phyloP scores from a whole-genome alignment of 2,329 filamentous ascomycete species.

The Westerdykella sp. region DNA sequence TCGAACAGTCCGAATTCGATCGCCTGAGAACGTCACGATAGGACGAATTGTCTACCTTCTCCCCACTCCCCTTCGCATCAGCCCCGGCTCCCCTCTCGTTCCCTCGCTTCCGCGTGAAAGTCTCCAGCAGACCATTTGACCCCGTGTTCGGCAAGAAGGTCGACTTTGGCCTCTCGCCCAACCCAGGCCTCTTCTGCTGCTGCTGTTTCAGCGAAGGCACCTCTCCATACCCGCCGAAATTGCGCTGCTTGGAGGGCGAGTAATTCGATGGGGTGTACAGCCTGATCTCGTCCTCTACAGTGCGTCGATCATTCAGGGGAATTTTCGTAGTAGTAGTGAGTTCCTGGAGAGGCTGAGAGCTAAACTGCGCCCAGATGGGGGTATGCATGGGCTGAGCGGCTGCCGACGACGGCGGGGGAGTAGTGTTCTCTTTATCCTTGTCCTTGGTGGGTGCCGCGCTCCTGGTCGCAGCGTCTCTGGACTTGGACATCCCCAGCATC shows the following conservation, averaged over 20 bases:
- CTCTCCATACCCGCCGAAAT: conserved; percentile 51
- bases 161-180: conserved; percentile 48
- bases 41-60: conserved; percentile 18
- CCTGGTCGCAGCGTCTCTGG: conserved; percentile 43
- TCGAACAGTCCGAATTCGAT: conserved; percentile 24
- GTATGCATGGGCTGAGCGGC: conserved; percentile 45
- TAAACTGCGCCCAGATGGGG: conserved; percentile 78
- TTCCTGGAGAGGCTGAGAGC: conserved; percentile 34
- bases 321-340: conserved; percentile 37
- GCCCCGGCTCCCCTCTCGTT: conserved; percentile 28
- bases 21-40: conserved; percentile 19
- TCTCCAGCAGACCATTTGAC: conserved; percentile 37
- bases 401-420: conserved; percentile 50
- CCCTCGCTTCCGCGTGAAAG: conserved; percentile 34
- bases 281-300: conserved; percentile 50
- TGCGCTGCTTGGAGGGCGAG: conserved; percentile 56
- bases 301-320: conserved; percentile 41
- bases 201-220: conserved; percentile 21
- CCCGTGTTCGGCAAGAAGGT: conserved; percentile 41
- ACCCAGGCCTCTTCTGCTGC: conserved; percentile 23
- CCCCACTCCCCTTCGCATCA: conserved; percentile 30
- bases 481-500: conserved; percentile 66
- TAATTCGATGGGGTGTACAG: conserved; percentile 56
- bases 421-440: conserved; percentile 78
- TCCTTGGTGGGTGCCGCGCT: conserved; percentile 10